Percentiles rank a stretch among this genome's conserved stretches.
phyloP scores from a whole-genome alignment of 2,329 filamentous ascomycete species.

The Davidsoniella neocaledoniae region DNA sequence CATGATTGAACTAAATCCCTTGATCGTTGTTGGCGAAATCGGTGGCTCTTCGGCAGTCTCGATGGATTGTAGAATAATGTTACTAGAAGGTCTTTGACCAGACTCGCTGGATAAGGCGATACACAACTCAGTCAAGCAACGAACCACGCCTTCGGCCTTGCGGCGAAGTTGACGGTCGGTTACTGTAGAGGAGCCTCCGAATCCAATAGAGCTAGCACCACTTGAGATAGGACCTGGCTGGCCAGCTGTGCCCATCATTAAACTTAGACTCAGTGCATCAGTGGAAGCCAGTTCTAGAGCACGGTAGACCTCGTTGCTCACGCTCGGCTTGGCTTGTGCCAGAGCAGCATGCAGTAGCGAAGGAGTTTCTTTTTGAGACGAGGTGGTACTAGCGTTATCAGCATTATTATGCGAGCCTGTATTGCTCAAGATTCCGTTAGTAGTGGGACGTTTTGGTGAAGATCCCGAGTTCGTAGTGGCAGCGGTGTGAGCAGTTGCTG shows the following conservation, averaged over 20 bases:
- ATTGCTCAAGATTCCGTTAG: slow-evolving; percentile 25
- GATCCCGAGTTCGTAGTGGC: slow-evolving; percentile 73
- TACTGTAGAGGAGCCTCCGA: slow-evolving; percentile 25
- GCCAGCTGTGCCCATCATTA: slow-evolving; percentile 58
- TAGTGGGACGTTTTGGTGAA: slow-evolving; percentile 53
- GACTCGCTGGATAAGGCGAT: slow-evolving; percentile 58
- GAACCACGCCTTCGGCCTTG: slow-evolving; percentile 84
- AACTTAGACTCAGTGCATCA: slow-evolving; percentile 64
- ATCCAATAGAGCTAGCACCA: slow-evolving; percentile 44
- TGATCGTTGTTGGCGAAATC: slow-evolving; percentile 29
- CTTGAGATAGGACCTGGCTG: slow-evolving; percentile 53
- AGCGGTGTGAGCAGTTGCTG: slow-evolving; percentile 78
- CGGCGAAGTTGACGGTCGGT: slow-evolving; percentile 75
- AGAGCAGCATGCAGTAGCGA: slow-evolving; percentile 69
- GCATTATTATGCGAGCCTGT: slow-evolving; percentile 29
- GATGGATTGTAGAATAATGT: slow-evolving; percentile 10
- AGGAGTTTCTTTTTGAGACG: slow-evolving; percentile 42
- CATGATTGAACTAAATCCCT: slow-evolving; percentile 22
- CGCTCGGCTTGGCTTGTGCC: slow-evolving; percentile 53
- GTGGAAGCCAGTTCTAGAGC: slow-evolving; percentile 65
- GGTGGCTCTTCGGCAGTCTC: slow-evolving; percentile 16
- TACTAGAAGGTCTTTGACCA: slow-evolving; percentile 15
- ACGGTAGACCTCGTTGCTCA: slow-evolving; percentile 56
- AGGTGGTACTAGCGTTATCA: slow-evolving; percentile 27
- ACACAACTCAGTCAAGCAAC: slow-evolving; percentile 81